Evolutionary conservation across 176 grass and related monocot genomes (phyloP).

Genomic region (Phyllostachys edulis): DNA sequence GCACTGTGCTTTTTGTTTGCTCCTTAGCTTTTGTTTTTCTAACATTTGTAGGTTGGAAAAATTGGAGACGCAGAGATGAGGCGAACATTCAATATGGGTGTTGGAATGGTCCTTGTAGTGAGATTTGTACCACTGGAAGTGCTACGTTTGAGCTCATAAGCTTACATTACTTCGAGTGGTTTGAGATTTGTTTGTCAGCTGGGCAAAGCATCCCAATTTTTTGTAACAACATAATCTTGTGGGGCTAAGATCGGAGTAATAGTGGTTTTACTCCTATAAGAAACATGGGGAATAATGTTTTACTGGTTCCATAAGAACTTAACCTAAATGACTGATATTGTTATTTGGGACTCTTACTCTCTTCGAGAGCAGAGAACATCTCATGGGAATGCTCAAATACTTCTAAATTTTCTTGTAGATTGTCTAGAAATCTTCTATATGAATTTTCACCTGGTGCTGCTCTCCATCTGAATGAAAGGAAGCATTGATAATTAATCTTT

Average conservation of each 20-base stretch:
- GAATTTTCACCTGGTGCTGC: not conserved
- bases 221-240: conserved; percentile 7
- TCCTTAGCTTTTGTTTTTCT: not conserved
- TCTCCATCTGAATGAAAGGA: not conserved
- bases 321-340: not conserved
- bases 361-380: no score
- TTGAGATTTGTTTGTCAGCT: not conserved
- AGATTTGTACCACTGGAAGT: no score
- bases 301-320: not conserved
- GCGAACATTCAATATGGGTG: conserved; percentile 92
- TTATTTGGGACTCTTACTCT: not conserved
- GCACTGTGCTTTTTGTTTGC: not conserved
- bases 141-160: conserved; percentile 38
- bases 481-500: not conserved
- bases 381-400: not conserved
- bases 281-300: conserved; percentile 29
- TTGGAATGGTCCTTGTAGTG: conserved; percentile 85
- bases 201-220: not conserved
- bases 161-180: not conserved
- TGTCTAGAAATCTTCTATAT: not conserved
- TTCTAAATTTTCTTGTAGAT: not conserved
- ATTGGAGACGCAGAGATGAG: conserved; percentile 83
- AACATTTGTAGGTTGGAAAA: conserved; percentile 60
- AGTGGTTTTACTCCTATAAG: not conserved
- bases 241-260: conserved; percentile 7